Percentiles rank a stretch among this genome's conserved stretches.
Conservation (phyloP, 306 rosid genomes). For the Quercus robur region DNA sequence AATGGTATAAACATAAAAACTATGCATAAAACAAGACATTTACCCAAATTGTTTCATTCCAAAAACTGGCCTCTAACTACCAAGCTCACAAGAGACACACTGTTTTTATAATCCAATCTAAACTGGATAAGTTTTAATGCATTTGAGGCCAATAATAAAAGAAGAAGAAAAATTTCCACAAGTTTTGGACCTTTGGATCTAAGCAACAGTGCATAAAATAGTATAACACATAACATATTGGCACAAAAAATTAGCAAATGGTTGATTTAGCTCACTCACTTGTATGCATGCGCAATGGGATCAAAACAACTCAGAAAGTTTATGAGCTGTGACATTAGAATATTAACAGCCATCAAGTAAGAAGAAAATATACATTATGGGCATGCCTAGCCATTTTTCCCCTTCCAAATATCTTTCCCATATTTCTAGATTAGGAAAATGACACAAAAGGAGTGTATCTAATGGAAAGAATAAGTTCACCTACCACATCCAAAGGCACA, state of each 20-base stretch:
- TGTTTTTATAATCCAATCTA: not conserved
- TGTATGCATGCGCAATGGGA: not conserved
- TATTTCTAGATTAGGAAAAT: not conserved
- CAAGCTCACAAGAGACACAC: not conserved
- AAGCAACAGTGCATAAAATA: not conserved
- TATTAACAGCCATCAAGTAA: not conserved
- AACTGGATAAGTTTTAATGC: not conserved
- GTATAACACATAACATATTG: not conserved
- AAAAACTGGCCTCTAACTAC: not conserved
- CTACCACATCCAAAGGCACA: conserved; percentile 88
- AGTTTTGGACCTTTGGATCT: too few relatives aligned
- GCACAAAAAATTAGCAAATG: not conserved
- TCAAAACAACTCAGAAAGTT: not conserved
- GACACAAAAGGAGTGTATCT: not conserved
- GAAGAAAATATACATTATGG: not conserved
- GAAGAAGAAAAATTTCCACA: too few relatives aligned
- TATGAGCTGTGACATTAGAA: not conserved
- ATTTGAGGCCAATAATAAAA: too few relatives aligned
- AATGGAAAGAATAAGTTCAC: conserved; percentile 11
- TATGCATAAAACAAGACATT: not conserved
- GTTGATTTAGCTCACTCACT: not conserved
- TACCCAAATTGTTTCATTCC: not conserved
- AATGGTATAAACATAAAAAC: not conserved
- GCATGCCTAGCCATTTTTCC: not conserved
- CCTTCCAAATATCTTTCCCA: not conserved